These are phyloP conservation scores for Juncus inflexus DNA, from an alignment of 176 grass and related monocot genomes.

Conservation along the genomic window DNA sequence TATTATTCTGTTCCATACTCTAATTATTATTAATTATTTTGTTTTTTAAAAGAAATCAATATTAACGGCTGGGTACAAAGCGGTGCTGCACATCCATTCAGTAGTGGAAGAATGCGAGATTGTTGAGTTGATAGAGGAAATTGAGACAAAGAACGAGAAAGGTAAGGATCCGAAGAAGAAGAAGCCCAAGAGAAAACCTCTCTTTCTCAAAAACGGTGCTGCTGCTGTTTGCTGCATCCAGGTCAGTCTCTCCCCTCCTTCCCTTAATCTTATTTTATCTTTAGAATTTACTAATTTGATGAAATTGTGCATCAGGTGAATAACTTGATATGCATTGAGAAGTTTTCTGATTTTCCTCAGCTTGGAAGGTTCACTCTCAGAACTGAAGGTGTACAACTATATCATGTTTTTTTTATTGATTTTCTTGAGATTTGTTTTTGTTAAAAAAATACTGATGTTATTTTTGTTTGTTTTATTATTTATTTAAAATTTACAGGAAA, in stretches of 20 bases:
- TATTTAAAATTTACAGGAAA: constrained; percentile 47
- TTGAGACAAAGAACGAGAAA: constrained; percentile 77
- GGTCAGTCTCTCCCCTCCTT: constrained; percentile 32
- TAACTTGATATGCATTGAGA: constrained; percentile 92
- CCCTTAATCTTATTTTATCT: background rate
- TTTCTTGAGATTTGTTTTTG: background rate
- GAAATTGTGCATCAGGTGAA: constrained; percentile 43
- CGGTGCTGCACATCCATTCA: constrained; percentile 91
- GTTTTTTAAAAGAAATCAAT: constrained; percentile 47
- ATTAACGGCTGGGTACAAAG: constrained; percentile 94
- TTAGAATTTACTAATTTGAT: no score
- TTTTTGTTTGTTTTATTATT: background rate
- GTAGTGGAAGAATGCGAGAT: constrained; percentile 96
- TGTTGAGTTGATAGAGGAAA: constrained; percentile 94
- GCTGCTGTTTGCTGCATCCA: constrained; percentile 86
- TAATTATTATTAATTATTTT: background rate
- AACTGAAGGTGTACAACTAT: constrained; percentile 68
- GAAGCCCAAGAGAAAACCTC: constrained; percentile 74
- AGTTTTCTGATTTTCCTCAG: constrained; percentile 76
- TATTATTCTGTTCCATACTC: no score
- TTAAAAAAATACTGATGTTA: background rate
- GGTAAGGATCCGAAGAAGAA: constrained; percentile 72
- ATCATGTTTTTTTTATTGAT: no score
- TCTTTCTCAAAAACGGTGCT: constrained; percentile 97
- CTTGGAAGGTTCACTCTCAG: constrained; percentile 97